Percentiles rank a stretch among this genome's conserved stretches.
Evolutionary conservation across 164 flowering plant genomes (phyloP).

Genomic region (Akebia trifoliata): DNA sequence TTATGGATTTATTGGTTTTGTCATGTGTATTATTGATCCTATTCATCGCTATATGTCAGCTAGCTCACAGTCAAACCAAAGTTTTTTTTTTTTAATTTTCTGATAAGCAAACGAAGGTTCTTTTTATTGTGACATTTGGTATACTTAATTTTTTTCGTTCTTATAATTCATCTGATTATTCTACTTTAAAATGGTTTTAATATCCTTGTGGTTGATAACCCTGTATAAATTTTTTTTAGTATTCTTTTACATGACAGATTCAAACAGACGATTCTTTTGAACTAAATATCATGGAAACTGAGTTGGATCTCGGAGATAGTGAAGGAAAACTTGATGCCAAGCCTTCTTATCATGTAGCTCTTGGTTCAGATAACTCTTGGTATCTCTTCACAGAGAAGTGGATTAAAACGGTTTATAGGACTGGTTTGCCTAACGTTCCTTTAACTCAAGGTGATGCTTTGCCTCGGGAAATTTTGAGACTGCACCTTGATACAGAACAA

Average conservation of each 20-base stretch:
- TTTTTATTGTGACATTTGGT: too few relatives aligned
- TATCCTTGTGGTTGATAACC: slow-evolving; percentile 1
- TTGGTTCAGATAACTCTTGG: slow-evolving; percentile 95
- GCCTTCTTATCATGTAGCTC: slow-evolving; percentile 76
- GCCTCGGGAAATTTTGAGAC: slow-evolving; percentile 70
- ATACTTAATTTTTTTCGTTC: neutral
- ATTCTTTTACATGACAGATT: slow-evolving; percentile 28
- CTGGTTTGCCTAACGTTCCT: slow-evolving; percentile 80
- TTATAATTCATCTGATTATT: neutral
- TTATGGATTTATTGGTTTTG: too few relatives aligned
- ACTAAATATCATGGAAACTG: slow-evolving; percentile 17
- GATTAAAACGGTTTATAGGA: slow-evolving; percentile 65
- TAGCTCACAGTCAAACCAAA: too few relatives aligned
- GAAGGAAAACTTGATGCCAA: slow-evolving; percentile 22
- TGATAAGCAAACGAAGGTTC: too few relatives aligned
- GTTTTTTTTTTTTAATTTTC: too few relatives aligned
- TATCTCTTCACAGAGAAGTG: slow-evolving; percentile 87
- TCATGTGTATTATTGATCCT: too few relatives aligned
- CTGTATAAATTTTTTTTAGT: neutral
- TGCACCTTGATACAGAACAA: slow-evolving; percentile 62
- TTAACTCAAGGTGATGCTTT: slow-evolving; percentile 69
- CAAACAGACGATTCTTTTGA: slow-evolving; percentile 32
- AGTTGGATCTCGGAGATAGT: slow-evolving; percentile 16
- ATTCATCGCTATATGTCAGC: too few relatives aligned
- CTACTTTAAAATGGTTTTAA: neutral